Percentiles rank a stretch among this genome's conserved stretches.
phyloP scores from a whole-genome alignment of 2,329 filamentous ascomycete genomes.

The Colletotrichum sp. region DNA sequence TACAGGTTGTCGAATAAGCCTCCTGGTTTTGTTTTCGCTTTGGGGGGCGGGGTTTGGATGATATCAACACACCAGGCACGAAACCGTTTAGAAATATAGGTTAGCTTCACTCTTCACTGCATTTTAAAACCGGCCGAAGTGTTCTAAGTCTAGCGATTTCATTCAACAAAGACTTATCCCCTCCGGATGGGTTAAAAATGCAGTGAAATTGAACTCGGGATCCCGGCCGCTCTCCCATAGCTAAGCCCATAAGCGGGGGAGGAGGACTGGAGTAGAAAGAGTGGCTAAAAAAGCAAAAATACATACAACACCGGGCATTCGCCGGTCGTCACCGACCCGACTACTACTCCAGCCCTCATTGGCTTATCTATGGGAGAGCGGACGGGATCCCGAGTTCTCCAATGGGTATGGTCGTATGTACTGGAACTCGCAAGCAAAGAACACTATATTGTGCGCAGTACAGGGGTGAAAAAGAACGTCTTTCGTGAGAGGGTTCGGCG shows the following conservation, averaged over 20 bases:
- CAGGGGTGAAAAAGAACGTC: neutral
- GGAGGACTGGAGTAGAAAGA: neutral
- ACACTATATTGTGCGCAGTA: neutral
- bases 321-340: too few species aligned
- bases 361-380: neutral
- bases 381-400: neutral
- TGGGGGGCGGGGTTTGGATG: neutral
- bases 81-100: neutral
- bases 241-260: neutral
- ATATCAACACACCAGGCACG: neutral
- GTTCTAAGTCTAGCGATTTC: neutral
- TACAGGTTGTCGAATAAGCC: neutral
- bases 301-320: neutral
- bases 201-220: neutral
- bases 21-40: neutral
- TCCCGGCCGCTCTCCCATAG: neutral
- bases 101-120: neutral
- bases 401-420: neutral
- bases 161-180: too few species aligned
- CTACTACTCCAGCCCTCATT: too few species aligned
- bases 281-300: fast-evolving
- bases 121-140: neutral
- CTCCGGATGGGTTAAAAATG: neutral
- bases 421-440: fast-evolving
- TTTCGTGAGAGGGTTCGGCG: too few species aligned